These are phyloP conservation scores for Gymnopilus dilepis DNA, from an alignment of 768 basidiomycete species.

Conservation along the genomic window DNA sequence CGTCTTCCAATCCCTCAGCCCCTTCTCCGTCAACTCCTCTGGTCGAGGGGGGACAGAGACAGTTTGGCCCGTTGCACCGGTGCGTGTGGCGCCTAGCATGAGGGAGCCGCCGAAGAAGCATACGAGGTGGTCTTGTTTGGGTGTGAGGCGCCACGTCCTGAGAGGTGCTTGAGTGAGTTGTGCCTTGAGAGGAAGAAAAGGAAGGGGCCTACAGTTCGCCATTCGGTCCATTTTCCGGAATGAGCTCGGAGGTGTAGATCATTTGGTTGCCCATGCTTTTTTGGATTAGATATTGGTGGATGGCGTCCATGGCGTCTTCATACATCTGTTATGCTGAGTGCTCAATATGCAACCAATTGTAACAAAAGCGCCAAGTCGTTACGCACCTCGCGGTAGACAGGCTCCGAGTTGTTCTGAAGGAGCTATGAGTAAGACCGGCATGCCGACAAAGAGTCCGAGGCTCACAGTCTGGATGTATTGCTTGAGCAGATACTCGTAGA, in stretches of 20 bases:
- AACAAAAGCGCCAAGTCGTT: not conserved
- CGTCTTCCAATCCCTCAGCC: constrained; percentile 79
- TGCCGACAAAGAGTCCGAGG: not conserved
- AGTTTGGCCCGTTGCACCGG: constrained; percentile 55
- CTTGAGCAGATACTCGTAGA: constrained; percentile 92
- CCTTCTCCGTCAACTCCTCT: constrained; percentile 63
- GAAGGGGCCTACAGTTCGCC: constrained; percentile 42
- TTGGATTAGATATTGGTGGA: constrained; percentile 76
- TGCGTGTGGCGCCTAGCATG: constrained; percentile 83
- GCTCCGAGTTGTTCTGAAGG: constrained; percentile 72
- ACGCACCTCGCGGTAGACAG: constrained; percentile 75
- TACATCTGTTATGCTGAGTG: constrained; percentile 73
- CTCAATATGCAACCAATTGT: not conserved
- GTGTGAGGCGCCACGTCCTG: constrained; percentile 75
- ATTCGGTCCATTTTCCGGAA: constrained; percentile 53
- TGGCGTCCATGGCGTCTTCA: constrained; percentile 80
- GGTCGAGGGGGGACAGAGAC: constrained; percentile 72
- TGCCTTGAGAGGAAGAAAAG: not conserved
- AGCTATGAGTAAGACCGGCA: not conserved
- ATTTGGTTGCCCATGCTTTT: constrained; percentile 62
- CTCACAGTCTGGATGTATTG: constrained; percentile 83
- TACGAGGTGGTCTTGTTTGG: constrained; percentile 95
- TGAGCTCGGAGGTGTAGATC: constrained; percentile 83
- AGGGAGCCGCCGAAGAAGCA: constrained; percentile 95
- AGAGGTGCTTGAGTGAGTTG: not conserved